A percentile compares a stretch with the other conserved stretches of the same genome.
Conservation (phyloP, 2,329 filamentous ascomycete species). For the Clonostachys chloroleuca region DNA sequence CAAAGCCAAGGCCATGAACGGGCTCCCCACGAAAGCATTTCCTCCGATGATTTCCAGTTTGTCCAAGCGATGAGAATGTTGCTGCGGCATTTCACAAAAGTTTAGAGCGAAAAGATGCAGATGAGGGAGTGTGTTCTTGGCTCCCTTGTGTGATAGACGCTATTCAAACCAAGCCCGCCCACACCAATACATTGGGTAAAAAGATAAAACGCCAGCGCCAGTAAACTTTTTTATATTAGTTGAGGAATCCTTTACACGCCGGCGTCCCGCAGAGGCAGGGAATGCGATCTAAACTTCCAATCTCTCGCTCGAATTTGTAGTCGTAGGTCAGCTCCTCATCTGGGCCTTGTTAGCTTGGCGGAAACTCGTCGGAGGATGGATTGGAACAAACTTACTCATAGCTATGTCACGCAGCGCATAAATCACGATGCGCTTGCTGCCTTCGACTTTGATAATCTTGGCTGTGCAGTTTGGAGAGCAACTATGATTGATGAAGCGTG, state of each 20-base stretch:
- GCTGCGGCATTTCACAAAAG: no score
- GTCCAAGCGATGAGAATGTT: no score
- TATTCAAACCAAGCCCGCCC: no score
- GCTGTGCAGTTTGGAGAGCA: conserved; percentile 98
- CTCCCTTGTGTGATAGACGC: no score
- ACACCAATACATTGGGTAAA: no score
- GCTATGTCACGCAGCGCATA: conserved; percentile 94
- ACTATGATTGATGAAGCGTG: conserved; percentile 97
- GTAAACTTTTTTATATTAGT: conserved; percentile 46
- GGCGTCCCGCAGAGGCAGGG: conserved; percentile 95
- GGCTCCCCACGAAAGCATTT: no score
- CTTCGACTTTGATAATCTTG: conserved; percentile 98
- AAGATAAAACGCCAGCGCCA: no score
- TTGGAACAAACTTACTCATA: conserved; percentile 66
- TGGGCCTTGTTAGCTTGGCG: conserved; percentile 29
- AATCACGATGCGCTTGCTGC: conserved; percentile 97
- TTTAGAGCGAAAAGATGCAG: no score
- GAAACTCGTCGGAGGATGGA: conserved; percentile 1
- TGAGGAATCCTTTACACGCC: conserved; percentile 98
- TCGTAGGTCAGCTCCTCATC: conserved; percentile 99
- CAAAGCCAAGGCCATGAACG: no score
- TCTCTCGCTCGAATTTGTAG: conserved; percentile 99
- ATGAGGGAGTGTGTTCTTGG: no score
- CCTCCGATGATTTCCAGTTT: no score
- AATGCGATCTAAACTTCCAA: conserved; percentile 90